Evolutionary conservation across 345 rosid genomes (phyloP).

Genomic region (Syzygium oleosum): DNA sequence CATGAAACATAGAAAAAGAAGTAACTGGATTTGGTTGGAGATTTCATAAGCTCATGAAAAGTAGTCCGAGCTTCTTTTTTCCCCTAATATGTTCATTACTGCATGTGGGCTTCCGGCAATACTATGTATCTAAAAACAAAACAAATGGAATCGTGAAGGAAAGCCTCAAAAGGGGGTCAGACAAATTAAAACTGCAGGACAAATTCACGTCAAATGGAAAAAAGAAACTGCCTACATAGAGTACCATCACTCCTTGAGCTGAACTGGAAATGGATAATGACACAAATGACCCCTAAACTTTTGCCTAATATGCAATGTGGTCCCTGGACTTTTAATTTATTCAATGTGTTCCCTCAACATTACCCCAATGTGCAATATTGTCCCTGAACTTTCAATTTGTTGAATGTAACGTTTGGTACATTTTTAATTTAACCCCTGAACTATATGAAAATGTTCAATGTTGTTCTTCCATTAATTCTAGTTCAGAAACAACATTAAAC

Average conservation of each 20-base stretch:
- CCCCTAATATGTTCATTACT: background rate
- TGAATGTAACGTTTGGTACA: no score
- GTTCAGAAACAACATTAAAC: no score
- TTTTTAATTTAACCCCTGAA: no score
- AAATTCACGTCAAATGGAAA: background rate
- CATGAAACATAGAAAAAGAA: background rate
- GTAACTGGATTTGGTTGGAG: background rate
- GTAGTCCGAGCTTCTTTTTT: background rate
- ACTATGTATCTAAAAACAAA: background rate
- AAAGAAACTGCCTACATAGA: background rate
- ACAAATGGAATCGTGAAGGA: background rate
- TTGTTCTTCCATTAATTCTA: no score
- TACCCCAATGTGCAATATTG: no score
- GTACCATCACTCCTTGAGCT: background rate
- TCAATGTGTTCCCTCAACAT: no score
- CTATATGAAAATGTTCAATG: no score
- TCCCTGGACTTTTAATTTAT: no score
- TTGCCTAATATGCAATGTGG: no score
- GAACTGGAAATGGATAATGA: background rate
- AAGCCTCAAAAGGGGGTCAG: background rate
- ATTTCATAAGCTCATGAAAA: background rate
- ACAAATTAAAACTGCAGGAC: background rate
- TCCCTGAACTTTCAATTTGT: no score
- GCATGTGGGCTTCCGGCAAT: background rate
- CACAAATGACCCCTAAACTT: no score